A percentile compares a stretch with the other conserved stretches of the same genome.
These are phyloP conservation scores for Candida anutae DNA, from an alignment of 1,139 yeast species.

Conservation along the genomic window DNA sequence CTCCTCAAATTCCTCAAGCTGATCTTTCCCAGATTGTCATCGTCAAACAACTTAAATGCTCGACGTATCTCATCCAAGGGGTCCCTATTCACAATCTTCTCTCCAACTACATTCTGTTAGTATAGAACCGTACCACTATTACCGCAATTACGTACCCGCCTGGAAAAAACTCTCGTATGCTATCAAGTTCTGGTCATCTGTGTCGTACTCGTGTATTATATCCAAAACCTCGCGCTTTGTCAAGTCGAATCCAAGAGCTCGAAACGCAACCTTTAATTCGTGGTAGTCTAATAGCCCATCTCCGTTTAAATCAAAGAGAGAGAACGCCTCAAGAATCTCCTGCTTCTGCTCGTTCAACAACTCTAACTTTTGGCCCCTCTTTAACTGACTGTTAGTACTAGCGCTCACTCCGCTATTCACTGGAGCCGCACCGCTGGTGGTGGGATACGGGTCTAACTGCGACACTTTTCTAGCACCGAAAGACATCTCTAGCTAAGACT, in stretches of 20 bases:
- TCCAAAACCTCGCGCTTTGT: conserved; percentile 74
- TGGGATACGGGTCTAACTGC: too few relatives aligned
- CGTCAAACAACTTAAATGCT: conserved; percentile 87
- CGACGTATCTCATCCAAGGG: conserved; percentile 88
- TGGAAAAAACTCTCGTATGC: conserved; percentile 76
- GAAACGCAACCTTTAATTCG: conserved; percentile 83
- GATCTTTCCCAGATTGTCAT: conserved; percentile 82
- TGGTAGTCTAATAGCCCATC: conserved; percentile 91
- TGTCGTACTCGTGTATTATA: conserved; percentile 74
- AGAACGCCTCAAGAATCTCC: conserved; percentile 90
- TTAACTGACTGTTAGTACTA: too few relatives aligned
- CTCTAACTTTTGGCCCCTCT: conserved; percentile 45
- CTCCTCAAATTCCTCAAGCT: conserved; percentile 74
- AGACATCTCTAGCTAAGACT: too few relatives aligned
- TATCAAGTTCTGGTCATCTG: conserved; percentile 65
- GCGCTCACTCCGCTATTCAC: too few relatives aligned
- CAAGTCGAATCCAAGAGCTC: conserved; percentile 90
- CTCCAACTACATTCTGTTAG: conserved; percentile 54
- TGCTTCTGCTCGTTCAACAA: conserved; percentile 84
- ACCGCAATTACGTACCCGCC: conserved; percentile 60
- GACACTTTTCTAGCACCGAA: too few relatives aligned
- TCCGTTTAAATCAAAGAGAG: conserved; percentile 83
- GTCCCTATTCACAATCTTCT: conserved; percentile 72
- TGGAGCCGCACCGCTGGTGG: too few relatives aligned
- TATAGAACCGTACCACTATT: conserved; percentile 6